A percentile compares a stretch with the other conserved stretches of the same genome.
Conservation (phyloP, 148 eudicot species). For the Oxyria digyna region DNA sequence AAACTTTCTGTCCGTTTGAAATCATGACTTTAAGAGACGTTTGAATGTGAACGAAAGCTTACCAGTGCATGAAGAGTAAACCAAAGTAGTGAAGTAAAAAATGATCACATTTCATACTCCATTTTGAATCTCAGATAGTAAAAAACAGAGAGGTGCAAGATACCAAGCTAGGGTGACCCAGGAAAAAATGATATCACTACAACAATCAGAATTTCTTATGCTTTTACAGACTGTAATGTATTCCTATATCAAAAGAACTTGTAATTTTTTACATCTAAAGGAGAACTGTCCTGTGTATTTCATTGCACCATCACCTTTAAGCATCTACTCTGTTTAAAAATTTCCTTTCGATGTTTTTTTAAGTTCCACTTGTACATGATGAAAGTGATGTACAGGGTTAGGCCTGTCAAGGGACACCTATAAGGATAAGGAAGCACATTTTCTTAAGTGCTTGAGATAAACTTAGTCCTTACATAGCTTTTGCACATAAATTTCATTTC, state of each 20-base stretch:
- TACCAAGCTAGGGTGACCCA: not conserved
- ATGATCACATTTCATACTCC: not conserved
- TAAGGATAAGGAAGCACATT: not conserved
- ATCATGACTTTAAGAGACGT: not conserved
- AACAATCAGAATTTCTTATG: not conserved
- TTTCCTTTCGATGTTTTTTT: not conserved
- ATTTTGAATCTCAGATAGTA: not conserved
- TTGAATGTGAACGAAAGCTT: not conserved
- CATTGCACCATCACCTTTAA: not conserved
- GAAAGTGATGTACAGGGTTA: not conserved
- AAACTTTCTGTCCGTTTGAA: not conserved
- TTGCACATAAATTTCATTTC: not conserved
- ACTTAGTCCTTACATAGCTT: not conserved
- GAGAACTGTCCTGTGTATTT: not conserved
- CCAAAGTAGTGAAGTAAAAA: not conserved
- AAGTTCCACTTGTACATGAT: not conserved
- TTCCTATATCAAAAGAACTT: not conserved
- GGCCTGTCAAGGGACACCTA: not conserved
- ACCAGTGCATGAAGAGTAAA: not conserved
- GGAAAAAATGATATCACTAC: not conserved
- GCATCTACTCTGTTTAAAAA: not conserved
- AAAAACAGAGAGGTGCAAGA: not conserved
- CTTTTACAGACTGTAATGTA: not conserved
- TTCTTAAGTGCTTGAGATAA: not conserved
- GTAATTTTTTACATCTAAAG: not conserved